Evolutionary conservation across 495 filamentous ascomycete species (phyloP).

Genomic region (Penicillium atrosanguineum): DNA sequence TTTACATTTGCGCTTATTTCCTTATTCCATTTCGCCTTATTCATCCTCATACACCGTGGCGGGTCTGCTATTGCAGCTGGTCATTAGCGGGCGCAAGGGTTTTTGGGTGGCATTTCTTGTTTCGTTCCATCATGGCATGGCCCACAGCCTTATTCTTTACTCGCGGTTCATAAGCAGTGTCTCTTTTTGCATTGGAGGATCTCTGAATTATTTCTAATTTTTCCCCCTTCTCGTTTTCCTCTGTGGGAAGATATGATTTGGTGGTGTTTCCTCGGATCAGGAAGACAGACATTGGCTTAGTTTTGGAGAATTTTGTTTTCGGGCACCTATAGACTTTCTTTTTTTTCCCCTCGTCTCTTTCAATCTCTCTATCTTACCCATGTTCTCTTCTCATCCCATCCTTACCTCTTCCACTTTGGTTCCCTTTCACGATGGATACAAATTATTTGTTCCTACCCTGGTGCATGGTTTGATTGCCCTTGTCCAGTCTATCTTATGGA

Average conservation of each 20-base stretch:
- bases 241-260: not conserved
- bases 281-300: not conserved
- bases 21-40: slow-evolving; percentile 20
- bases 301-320: slow-evolving; percentile 10
- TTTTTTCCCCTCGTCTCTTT: not conserved
- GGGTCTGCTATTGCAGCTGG: slow-evolving; percentile 36
- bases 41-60: slow-evolving; percentile 31
- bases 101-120: slow-evolving; percentile 36
- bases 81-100: slow-evolving; percentile 47
- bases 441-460: not conserved
- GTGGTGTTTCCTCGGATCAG: not conserved
- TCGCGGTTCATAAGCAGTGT: not conserved
- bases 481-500: not conserved
- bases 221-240: slow-evolving; percentile 8
- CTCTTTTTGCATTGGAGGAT: slow-evolving; percentile 6
- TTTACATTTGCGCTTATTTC: slow-evolving; percentile 15
- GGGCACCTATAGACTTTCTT: slow-evolving; percentile 21
- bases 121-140: slow-evolving; percentile 21
- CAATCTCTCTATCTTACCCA: not conserved
- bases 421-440: not conserved
- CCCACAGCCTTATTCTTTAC: slow-evolving; percentile 9
- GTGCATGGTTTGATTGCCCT: slow-evolving; percentile 1
- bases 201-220: slow-evolving; percentile 5
- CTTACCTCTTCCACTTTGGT: not conserved
- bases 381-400: not conserved